Evolutionary conservation across 2,329 filamentous ascomycete species (phyloP), one percentile per base, ranked within the genome.

Genomic region (Colletotrichum paranaense): DNA sequence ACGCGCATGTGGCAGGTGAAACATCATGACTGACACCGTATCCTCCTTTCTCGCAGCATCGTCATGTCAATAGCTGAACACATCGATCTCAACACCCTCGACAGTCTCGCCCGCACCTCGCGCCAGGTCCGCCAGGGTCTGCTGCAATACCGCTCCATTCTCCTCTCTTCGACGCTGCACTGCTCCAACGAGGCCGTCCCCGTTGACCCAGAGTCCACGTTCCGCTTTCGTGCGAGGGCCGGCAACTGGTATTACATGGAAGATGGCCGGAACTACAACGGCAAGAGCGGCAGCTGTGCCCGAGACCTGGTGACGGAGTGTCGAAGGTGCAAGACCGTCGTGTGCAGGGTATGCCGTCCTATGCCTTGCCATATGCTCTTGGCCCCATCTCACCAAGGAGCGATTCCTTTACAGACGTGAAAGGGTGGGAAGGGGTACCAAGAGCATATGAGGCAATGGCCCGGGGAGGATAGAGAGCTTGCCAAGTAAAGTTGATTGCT

Each of bases 281-380:
- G 93, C 65, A 96, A 94, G 82, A 88, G 93, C 32, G 92, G 93
- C 5, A 88, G 89, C 77, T 98, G 96, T 80, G 96, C 96, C 26
- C 88, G 94, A 74, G 96, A 98, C 81, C 90, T 97, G 90, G 96
- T 98, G 5, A 90, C 88, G 55, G 92, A 93, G 77, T 98, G 96
- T 82, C 90, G 94, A 68, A 89, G 92, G 75, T 98, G 96, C 81
- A 89, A 89, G 52, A 91, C 85, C 32, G 88, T 95, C 30, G 91
- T 98, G 68, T 98, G 96, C 82, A 90, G 96, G 83, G 95, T 97
- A 88, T 67, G 74, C 64, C 59, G 58, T 68, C 62, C 67, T 72
- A 72, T 30, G 68, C 68, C 62, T 58, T 71, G 71, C 60, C 67
- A 38, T 35, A 16, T 60, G 32, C 49, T 56, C 67, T 73, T 62